Percentiles rank a stretch among this genome's conserved stretches.
Evolutionary conservation across 495 filamentous ascomycete genomes (phyloP).

Genomic region (Parmelia sp.): DNA sequence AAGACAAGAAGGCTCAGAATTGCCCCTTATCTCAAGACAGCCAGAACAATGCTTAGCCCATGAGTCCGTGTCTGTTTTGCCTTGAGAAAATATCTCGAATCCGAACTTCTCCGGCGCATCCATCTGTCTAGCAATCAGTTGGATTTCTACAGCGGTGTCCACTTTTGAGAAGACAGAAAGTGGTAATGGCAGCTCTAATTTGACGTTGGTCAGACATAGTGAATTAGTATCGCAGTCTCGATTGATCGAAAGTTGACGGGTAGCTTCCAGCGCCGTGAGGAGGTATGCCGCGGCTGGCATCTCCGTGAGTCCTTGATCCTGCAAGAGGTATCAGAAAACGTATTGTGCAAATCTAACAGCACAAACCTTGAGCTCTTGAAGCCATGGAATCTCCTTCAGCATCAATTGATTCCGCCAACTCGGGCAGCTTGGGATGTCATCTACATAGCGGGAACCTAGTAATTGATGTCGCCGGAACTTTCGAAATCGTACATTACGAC

Average conservation of each 20-base stretch:
- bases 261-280: slow-evolving; percentile 22
- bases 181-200: slow-evolving; percentile 1
- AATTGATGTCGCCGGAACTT: slow-evolving; percentile 38
- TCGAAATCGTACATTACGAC: slow-evolving; percentile 40
- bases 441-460: slow-evolving; percentile 33
- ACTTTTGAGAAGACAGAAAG: neutral
- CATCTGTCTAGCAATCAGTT: slow-evolving; percentile 13
- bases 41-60: neutral
- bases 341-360: neutral
- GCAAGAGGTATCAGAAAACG: neutral
- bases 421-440: slow-evolving; percentile 19
- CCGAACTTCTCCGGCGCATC: neutral
- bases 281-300: slow-evolving; percentile 11
- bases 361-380: slow-evolving; percentile 13
- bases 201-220: neutral
- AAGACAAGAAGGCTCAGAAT: neutral
- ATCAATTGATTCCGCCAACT: slow-evolving; percentile 22
- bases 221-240: neutral
- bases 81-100: neutral
- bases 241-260: slow-evolving; percentile 7
- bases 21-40: neutral
- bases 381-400: slow-evolving; percentile 18
- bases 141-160: slow-evolving; percentile 9
- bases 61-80: neutral
- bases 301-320: neutral